Base-by-base conservation (phyloP, 2,329 filamentous ascomycete genomes). In the Sporothrix pseudoabietina region DNA sequence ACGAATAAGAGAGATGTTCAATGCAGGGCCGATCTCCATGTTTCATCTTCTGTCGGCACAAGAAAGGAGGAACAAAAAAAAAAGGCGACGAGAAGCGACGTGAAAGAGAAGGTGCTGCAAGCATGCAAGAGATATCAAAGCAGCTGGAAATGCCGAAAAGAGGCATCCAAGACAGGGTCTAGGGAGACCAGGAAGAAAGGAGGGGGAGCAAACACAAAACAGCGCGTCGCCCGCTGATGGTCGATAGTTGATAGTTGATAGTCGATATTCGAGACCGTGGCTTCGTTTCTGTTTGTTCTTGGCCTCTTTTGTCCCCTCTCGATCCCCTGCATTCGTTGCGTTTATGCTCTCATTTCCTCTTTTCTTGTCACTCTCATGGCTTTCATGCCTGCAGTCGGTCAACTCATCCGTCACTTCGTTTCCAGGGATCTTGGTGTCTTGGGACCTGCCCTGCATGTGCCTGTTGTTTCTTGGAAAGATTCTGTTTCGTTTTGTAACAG, bases 11-110 rank as follows among this genome's bases (percentile, higher is more conserved):
- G 5, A 49, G 57, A 65, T 30, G 30, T 2, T 44, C 57, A 65
- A 63, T 65, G 57, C 57, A 65, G 26, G 54, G 69, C 26, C 52
- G 39, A 63, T 71, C 69, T 35, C 26, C 41, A 16, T 63, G 69
- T 71, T 71, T 71, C 69, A 63, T 61, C n/a, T 12, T 12, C n/a
- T 32, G 22, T 32, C 70, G 44, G 70, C 55, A 71, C 44, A 49
- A 63, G 19, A 52, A 35, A 12, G 22, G 19, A 39, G 55, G 30
- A n/a, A 32, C 19, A 44, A 4, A 55, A 8, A 59, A 68, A 26
- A 26, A 54, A 10, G 26, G 9, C 65, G 12, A 2, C 32, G 30
- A 61, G 16, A 55, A 30, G 41, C 12, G 41, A 6, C 19, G 16
- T 22, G 59, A 26, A 63, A 63, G 59, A n/a, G 63, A 3, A 59